Base-by-base conservation (phyloP, 306 rosid species). In the Lotus japonicus region DNA sequence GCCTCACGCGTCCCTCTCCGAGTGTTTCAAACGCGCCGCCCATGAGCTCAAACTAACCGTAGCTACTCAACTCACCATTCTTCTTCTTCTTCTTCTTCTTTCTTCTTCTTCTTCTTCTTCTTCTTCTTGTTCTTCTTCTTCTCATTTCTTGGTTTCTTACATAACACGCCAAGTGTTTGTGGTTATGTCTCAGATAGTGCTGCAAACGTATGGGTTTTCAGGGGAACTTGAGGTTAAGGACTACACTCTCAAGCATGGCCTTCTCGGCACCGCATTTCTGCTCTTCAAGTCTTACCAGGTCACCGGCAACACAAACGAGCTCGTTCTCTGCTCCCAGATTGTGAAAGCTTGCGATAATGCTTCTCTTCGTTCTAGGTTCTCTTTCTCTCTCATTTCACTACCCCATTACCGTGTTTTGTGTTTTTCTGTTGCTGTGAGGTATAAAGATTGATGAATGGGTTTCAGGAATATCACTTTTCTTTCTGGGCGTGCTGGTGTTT, bases 401-500 rank as follows among this genome's bases (percentile, higher is more conserved):
- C 46, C 19, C 45, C 12, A 9, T 44, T 44, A 4, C 3, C 28
- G 17, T 13, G 9, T 17, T 21, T 35, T 11, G 31, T 58, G 5
- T 33, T 50, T 56, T 42, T 26, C 49, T 39, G 39, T 12, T 0
- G 16, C 59, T 53, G 42, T 65, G 55, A 14, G 5, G 65, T 44
- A 33, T 72, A 28, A 56, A 33, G 21, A 21, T 61, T 69, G 16
- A 17, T 71, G 63, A 64, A 63, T 54, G 63, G 63, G 21, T 81
- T 64, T 36, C 70, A 90, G 94, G 84, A 86, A 82, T 49, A 88
- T 82, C 9, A 83, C 85, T 23, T 87, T 90, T 43, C 66, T 90
- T 42, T 87, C 89, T 64, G 96, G 96, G 49, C 90, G 91, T 54
- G 89, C 86, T 26, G 91, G 94, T 58, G 84, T 89, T 50, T 87